Evolutionary conservation across 208 protist genomes (phyloP), one percentile per base, ranked within the genome.

Genomic region (Trypanosoma conorhini): DNA sequence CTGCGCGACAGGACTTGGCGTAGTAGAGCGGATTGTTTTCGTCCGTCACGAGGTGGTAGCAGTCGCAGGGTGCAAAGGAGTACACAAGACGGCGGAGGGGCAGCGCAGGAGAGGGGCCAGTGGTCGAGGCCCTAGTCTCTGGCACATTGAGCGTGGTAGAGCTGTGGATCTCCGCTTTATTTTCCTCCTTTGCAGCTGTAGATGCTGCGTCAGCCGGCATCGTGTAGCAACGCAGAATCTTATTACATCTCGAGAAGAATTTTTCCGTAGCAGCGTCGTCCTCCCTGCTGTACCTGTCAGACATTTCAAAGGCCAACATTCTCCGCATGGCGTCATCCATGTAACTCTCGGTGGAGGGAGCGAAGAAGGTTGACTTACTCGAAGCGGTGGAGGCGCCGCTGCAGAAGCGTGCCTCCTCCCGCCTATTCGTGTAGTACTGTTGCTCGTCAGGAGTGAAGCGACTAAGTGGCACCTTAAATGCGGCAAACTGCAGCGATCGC

Each of bases 11-110:
- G 3, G 82, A 88, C 33, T 83, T 77, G 42, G 84, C 77, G 72
- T 86, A 87, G 67, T 89, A 93, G 26, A 89, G 71, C 1, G 87
- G 77, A 46, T 88, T 88, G 63, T 75, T 77, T 42, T 87, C 84
- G 65, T 81, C 78, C 68, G 82, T 77, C 19, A 93, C 87, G 58
- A 89, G 76, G 70, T 89, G 83, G 65, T 89, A 88, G 61, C 79
- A 86, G 68, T 93, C 82, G 70, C 87, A 93, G 5, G 87, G 79
- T 24, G 79, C 81, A 33, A 88, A 80, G 2, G 87, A 89, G 75
- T 89, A 93, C 35, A 93, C 78, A 28, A 93, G 66, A 26, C 84
- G 83, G 9, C 78, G 81, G 15, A 87, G 84, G 30, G 81, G 83
- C 38, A 72, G 31, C 50, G 58, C 84, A 33, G 74, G 79, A 52